Conservation (phyloP, 805 yeast genomes). For the Starmerella davenportii region DNA sequence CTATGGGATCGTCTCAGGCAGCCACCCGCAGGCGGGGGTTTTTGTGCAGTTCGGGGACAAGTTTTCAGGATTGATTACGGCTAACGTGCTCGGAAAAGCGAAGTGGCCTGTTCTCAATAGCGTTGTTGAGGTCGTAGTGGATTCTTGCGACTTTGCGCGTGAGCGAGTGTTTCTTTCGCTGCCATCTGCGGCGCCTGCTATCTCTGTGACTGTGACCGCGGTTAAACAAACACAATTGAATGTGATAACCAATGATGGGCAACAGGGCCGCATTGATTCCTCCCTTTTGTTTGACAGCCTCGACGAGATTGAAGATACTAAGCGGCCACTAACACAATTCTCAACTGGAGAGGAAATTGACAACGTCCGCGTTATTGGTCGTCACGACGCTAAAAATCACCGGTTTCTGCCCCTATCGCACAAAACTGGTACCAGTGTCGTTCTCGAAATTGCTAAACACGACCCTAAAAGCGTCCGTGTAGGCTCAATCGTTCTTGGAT, state of each 20-base stretch:
- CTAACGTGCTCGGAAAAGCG: conserved; percentile 26
- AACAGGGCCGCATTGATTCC: conserved; percentile 64
- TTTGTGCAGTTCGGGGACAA: conserved; percentile 59
- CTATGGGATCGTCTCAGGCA: conserved; percentile 61
- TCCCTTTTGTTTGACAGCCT: conserved; percentile 44
- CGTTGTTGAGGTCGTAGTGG: conserved; percentile 27
- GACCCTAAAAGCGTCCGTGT: conserved; percentile 23
- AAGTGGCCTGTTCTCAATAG: conserved; percentile 34
- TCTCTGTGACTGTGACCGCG: conserved; percentile 31
- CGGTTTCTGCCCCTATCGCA: conserved; percentile 49
- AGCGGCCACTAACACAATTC: conserved; percentile 42
- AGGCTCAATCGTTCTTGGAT: conserved; percentile 40
- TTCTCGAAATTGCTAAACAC: conserved; percentile 47
- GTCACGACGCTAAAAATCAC: conserved; percentile 52
- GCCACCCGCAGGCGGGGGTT: conserved; percentile 53
- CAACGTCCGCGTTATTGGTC: conserved; percentile 55
- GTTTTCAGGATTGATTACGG: conserved; percentile 67
- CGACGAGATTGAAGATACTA: conserved; percentile 37
- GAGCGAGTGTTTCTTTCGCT: conserved; percentile 38
- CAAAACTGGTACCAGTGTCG: conserved; percentile 34
- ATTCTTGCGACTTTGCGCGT: conserved; percentile 49
- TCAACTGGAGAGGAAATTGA: conserved; percentile 36
- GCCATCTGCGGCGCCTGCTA: conserved; percentile 1
- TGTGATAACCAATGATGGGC: conserved; percentile 50
- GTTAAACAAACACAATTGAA: conserved; percentile 58